Base-by-base conservation (phyloP, 345 rosid species). In the Brassica carinata region DNA sequence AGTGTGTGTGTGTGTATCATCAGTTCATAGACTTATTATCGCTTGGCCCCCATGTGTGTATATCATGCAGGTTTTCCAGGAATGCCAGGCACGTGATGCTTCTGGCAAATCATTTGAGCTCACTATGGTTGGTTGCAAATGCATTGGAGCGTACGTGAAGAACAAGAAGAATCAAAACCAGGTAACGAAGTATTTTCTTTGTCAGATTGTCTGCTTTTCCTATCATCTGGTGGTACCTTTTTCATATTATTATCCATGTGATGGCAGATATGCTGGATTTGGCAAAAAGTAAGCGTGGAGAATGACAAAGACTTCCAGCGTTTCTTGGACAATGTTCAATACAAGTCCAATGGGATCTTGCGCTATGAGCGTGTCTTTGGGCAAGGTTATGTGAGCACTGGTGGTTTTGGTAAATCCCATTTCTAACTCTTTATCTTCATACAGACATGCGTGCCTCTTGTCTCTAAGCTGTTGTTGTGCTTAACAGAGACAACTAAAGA, bases 61-160 rank as follows among this genome's bases (percentile, higher is more conserved):
- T 23, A 23, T 23, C 26, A 23, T 77, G 78, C 88, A 96, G 97
- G 78, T 88, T 77, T 96, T 96, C 77, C 87, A 90, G 70, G 96
- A 94, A 81, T 87, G 91, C 30, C 86, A 86, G 31, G 55, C 71
- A 45, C 74, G 13, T 71, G 94, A 91, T 81, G 87, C 43, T 71
- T 82, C 86, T 26, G 97, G 93, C 70, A 86, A 89, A 72, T 85
- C 88, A 31, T 94, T 40, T 78, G 95, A 96, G 77, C 97, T 93
- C 57, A 87, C 97, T 59, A 87, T 93, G 77, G 73, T 89, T 79
- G 73, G 95, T 40, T 89, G 87, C 95, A 92, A 90, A 83, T 92
- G 98, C 86, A 96, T 93, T 78, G 94, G 98, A 74, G 99, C 99
- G 74, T 96, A 93, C 79, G 99, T 92, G 77, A 88, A 87, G 84